Evolutionary conservation across 306 rosid genomes (phyloP), one percentile per base, ranked within the genome.

Genomic region (Trifolium subterraneum): DNA sequence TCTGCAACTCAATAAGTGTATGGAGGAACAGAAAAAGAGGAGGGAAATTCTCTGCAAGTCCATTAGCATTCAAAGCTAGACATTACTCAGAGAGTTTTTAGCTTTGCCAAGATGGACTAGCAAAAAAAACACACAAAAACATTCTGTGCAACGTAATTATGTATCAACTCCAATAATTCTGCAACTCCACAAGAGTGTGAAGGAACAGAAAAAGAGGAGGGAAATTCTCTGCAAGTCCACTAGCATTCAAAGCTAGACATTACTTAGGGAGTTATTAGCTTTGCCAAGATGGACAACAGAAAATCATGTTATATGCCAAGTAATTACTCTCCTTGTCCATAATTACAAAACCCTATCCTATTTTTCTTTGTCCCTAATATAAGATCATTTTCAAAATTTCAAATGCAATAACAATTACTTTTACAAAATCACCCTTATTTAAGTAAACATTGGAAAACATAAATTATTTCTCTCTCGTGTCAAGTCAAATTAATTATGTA

Each of bases 261-360:
- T 19, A 80, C 87, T 79, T 60, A 72, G 81, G 36, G 59, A 84
- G 81, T 76, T 85, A 82, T 36, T 85, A 84, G 92, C 88, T 82
- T 84, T 85, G 88, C 93, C 96, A 88, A 86, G 93, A 92, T 86
- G 90, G 90, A 92, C 92, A 71, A 7, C 44, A 0, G 6, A 2
- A 0, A 13, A 19, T 6, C 36, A 25, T 3, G 25, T 2, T 6
- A 14, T 25, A 25, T 45, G 22, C 18, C 11, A 45, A 12, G 13
- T 35, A 36, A 31, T 52, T 18, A 33, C 36, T 33, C 7, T 33
- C 36, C 2, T 25, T 1, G 29, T 25, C 29, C 29, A 25, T 25
- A 25, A 25, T 25, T 25, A 25, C 2, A 25, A 25, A 25, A 25
- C 29, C 29, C 29, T 25, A 25, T 25, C 29, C 29, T 1, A 25